A percentile compares a stretch with the other conserved stretches of the same genome.
Conservation (phyloP, 805 yeast species). For the Nematodospora valgi region DNA sequence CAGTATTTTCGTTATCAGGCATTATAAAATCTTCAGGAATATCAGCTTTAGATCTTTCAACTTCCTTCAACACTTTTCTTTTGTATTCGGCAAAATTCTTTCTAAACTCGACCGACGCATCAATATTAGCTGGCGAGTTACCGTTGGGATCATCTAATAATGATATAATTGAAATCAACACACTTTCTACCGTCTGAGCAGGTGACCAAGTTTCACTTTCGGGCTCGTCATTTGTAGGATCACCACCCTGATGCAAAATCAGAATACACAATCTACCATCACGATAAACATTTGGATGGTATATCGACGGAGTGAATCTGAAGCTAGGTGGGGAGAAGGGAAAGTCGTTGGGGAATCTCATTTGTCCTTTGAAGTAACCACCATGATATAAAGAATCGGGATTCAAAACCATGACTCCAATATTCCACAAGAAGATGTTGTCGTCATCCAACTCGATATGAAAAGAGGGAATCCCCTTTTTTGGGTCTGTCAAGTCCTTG, state of each 20-base stretch:
- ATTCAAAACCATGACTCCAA: conserved; percentile 89
- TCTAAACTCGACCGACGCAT: conserved; percentile 89
- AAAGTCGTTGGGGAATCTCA: conserved; percentile 88
- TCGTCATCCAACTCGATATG: conserved; percentile 63
- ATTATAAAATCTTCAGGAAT: conserved; percentile 83
- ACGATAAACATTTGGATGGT: conserved; percentile 91
- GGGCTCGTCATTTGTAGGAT: conserved; percentile 84
- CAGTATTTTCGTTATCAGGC: conserved; percentile 62
- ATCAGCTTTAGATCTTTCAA: conserved; percentile 76
- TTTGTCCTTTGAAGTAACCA: conserved; percentile 90
- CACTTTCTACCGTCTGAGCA: conserved; percentile 89
- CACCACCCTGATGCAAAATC: conserved; percentile 88
- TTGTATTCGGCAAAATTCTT: conserved; percentile 75
- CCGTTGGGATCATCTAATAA: conserved; percentile 92
- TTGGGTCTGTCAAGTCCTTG: conserved; percentile 90
- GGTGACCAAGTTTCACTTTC: conserved; percentile 95
- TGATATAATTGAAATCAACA: conserved; percentile 84
- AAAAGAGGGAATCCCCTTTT: conserved; percentile 59
- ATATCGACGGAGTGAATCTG: conserved; percentile 88
- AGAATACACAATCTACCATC: conserved; percentile 94
- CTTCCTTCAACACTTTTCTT: conserved; percentile 74
- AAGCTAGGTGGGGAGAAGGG: conserved; percentile 93
- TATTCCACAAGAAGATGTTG: conserved; percentile 66
- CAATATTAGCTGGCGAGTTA: conserved; percentile 92
- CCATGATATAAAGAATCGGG: conserved; percentile 91